phyloP scores from a whole-genome alignment of 257 asterid species.

The Paulownia fortunei region DNA sequence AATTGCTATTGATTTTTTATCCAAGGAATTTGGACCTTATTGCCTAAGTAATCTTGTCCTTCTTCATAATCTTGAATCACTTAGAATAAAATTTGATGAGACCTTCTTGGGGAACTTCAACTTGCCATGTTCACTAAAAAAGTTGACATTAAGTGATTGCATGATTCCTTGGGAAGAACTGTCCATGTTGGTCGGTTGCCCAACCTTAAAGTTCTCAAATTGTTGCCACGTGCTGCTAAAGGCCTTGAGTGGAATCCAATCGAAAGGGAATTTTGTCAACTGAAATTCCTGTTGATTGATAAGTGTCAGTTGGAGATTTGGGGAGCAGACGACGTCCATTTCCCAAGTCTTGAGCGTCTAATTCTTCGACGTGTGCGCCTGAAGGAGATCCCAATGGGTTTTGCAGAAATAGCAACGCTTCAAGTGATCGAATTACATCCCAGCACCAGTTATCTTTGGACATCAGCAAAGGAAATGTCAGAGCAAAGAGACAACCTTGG shows the following conservation, averaged over 20 bases:
- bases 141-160: background rate
- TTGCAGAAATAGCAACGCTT: background rate
- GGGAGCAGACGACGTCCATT: background rate
- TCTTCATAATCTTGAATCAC: background rate
- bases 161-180: background rate
- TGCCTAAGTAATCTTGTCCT: background rate
- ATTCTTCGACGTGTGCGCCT: background rate
- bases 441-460: background rate
- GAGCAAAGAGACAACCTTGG: background rate
- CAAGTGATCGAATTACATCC: background rate
- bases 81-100: too few relatives aligned
- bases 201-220: background rate
- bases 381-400: background rate
- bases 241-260: background rate
- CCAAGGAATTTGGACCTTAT: background rate
- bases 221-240: background rate
- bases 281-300: background rate
- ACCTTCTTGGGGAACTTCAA: background rate
- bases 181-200: background rate
- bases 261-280: background rate
- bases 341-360: background rate
- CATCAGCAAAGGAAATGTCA: background rate
- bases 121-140: conserved; percentile 1
- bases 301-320: background rate
- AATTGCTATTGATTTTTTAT: background rate